Conservation (phyloP, 1,284 basidiomycete genomes). For the Meripilus lineatus region DNA sequence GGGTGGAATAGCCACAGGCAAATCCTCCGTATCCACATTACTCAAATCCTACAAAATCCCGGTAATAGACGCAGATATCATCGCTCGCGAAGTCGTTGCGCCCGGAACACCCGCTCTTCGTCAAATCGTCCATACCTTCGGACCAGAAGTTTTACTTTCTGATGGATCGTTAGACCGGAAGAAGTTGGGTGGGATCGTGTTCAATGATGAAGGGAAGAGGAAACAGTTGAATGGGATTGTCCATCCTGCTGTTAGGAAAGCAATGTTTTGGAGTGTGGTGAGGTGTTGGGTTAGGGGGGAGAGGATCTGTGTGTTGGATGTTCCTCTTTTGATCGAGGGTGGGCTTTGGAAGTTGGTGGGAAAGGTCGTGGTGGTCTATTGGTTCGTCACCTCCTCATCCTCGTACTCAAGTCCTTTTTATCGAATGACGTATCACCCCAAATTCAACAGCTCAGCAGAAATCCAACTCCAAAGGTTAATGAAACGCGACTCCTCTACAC, state of each 20-base stretch:
- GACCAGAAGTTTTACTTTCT: conserved; percentile 56
- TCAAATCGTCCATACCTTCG: conserved; percentile 71
- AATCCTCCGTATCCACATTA: conserved; percentile 85
- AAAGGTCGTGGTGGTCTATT: conserved; percentile 84
- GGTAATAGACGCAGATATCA: conserved; percentile 88
- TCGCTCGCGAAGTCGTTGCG: conserved; percentile 85
- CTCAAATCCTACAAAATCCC: conserved; percentile 67
- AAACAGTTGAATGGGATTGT: conserved; percentile 80
- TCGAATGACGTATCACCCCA: background rate
- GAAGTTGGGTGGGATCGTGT: conserved; percentile 83
- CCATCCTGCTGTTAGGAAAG: conserved; percentile 82
- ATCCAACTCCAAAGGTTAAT: conserved; percentile 81
- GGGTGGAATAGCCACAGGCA: conserved; percentile 95
- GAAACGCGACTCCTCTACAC: conserved; percentile 55
- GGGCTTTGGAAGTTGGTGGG: conserved; percentile 85
- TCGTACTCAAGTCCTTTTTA: background rate
- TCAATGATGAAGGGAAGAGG: conserved; percentile 72
- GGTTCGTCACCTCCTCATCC: conserved; percentile 43
- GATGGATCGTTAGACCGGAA: conserved; percentile 81
- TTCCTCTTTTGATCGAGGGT: conserved; percentile 92
- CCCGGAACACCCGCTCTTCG: conserved; percentile 78
- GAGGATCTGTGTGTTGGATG: conserved; percentile 82
- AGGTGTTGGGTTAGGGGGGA: conserved; percentile 76
- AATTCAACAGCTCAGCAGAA: conserved; percentile 51
- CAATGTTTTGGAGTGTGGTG: conserved; percentile 70